These are phyloP conservation scores for Globomyces sp. DNA, from an alignment of 371 early-diverging fungal genomes.

Conservation along the genomic window DNA sequence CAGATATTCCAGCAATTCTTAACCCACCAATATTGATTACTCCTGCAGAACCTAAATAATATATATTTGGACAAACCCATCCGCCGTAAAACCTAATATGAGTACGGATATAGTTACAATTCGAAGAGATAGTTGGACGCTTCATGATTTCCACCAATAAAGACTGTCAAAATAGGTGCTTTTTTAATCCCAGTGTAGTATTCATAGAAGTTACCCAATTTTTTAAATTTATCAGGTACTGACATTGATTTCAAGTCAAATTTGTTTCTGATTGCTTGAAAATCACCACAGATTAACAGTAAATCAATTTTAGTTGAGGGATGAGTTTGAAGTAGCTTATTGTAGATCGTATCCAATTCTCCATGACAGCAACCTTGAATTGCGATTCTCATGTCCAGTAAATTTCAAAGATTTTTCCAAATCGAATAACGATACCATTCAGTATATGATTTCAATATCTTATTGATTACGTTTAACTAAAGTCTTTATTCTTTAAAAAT, in stretches of 20 bases:
- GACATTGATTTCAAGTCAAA: slow-evolving; percentile 78
- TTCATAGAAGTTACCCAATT: slow-evolving; percentile 81
- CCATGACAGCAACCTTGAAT: slow-evolving; percentile 89
- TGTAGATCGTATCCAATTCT: slow-evolving; percentile 85
- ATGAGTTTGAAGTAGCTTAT: slow-evolving; percentile 49
- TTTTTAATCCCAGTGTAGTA: slow-evolving; percentile 83
- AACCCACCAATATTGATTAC: slow-evolving; percentile 84
- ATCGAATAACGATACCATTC: too few relatives aligned
- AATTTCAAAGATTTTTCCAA: too few relatives aligned
- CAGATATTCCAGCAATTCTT: slow-evolving; percentile 90
- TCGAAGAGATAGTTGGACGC: slow-evolving; percentile 91
- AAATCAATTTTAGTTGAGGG: slow-evolving; percentile 73
- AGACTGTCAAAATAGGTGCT: slow-evolving; percentile 86
- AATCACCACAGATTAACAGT: slow-evolving; percentile 95
- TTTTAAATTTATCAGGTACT: slow-evolving; percentile 77
- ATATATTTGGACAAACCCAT: slow-evolving; percentile 94
- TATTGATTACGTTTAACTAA: too few relatives aligned
- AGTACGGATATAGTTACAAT: slow-evolving; percentile 38
- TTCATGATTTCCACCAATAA: slow-evolving; percentile 98
- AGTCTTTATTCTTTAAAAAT: too few relatives aligned
- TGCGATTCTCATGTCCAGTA: slow-evolving; percentile 20
- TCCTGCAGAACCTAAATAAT: slow-evolving; percentile 83
- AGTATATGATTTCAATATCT: too few relatives aligned
- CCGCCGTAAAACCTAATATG: slow-evolving; percentile 74
- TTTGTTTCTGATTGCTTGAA: slow-evolving; percentile 87